phyloP scores from a whole-genome alignment of 345 rosid genomes.

The Camelina hispida region DNA sequence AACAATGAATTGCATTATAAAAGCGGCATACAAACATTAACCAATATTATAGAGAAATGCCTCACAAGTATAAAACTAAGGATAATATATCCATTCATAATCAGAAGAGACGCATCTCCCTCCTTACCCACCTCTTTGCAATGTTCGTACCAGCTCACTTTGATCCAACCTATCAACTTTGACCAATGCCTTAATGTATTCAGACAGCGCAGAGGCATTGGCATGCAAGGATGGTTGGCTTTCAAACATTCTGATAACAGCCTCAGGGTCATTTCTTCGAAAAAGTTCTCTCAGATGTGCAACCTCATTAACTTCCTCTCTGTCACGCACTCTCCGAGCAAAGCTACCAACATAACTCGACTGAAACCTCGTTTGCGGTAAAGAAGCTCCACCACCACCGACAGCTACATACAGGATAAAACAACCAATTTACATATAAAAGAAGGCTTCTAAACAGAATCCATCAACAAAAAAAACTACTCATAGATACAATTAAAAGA shows the following conservation, averaged over 20 bases:
- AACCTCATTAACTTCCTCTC: constrained; percentile 69
- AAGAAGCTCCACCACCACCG: constrained; percentile 31
- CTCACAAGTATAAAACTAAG: not conserved
- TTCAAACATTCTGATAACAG: constrained; percentile 80
- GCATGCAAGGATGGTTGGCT: constrained; percentile 76
- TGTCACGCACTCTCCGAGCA: constrained; percentile 78
- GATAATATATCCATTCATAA: not conserved
- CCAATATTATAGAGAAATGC: not conserved
- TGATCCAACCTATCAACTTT: constrained; percentile 88
- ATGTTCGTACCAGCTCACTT: constrained; percentile 74
- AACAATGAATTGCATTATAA: not conserved
- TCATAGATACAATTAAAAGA: not conserved
- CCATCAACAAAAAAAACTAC: not conserved
- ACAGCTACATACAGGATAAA: constrained; percentile 11
- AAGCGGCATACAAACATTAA: not conserved
- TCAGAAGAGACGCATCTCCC: not conserved
- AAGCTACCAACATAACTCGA: constrained; percentile 80
- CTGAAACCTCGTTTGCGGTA: constrained; percentile 53
- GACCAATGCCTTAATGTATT: constrained; percentile 88
- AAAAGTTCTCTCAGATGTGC: constrained; percentile 75
- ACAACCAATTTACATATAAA: not conserved
- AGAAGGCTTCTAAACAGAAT: constrained; percentile 7
- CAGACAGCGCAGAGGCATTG: constrained; percentile 69
- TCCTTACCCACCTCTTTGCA: constrained; percentile 76
- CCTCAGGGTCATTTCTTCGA: constrained; percentile 86